Percentiles rank a stretch among this genome's conserved stretches.
Evolutionary conservation across 257 asterid species (phyloP).

Genomic region (Solanum bulbocastanum): DNA sequence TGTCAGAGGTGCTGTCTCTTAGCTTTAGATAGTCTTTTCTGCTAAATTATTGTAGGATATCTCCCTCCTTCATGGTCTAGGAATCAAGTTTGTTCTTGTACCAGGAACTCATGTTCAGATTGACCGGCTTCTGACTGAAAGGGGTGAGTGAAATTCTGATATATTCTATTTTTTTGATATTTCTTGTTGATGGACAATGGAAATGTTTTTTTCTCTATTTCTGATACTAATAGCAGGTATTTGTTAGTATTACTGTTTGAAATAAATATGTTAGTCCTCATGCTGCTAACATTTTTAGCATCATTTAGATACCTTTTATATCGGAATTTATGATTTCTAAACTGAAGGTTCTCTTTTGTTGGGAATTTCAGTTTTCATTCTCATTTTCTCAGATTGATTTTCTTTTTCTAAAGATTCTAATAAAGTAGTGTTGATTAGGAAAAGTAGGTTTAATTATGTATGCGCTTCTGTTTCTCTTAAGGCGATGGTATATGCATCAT

Average conservation of each 20-base stretch:
- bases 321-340: not conserved
- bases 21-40: not conserved
- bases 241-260: not conserved
- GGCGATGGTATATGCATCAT: not conserved
- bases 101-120: conserved; percentile 95
- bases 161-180: not conserved
- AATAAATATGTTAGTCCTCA: not conserved
- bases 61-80: conserved; percentile 85
- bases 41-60: conserved; percentile 47
- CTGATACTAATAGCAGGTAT: not conserved
- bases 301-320: not conserved
- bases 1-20: not conserved
- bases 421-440: not conserved
- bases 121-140: conserved; percentile 63
- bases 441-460: not conserved
- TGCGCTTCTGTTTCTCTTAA: not conserved
- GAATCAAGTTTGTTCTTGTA: conserved; percentile 91
- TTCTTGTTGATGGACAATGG: not conserved
- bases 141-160: conserved; percentile 31
- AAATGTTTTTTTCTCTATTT: not conserved
- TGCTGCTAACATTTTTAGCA: not conserved
- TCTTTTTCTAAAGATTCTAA: not conserved
- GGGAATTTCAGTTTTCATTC: not conserved
- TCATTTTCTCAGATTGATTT: not conserved
- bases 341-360: not conserved